Evolutionary conservation across 2,329 filamentous ascomycete species (phyloP).

Genomic region (Fusarium citri): DNA sequence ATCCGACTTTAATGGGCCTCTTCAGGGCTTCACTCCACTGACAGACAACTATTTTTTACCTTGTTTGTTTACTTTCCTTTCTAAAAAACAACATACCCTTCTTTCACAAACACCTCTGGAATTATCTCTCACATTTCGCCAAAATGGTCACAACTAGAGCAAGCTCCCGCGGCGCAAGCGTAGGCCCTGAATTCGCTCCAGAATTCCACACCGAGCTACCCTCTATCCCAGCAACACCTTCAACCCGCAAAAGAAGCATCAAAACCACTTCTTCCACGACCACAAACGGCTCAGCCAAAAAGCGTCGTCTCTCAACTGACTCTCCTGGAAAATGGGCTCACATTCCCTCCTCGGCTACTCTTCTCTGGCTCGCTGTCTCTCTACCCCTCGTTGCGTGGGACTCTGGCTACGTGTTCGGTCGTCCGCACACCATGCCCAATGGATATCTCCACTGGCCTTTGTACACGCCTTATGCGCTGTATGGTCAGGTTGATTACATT

Average conservation of each 20-base stretch:
- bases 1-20: conserved; percentile 9
- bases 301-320: conserved; percentile 19
- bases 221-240: conserved; percentile 21
- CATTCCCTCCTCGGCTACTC: conserved; percentile 58
- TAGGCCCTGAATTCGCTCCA: conserved; percentile 36
- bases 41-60: background rate
- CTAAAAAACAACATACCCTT: background rate
- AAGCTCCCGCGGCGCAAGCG: conserved; percentile 49
- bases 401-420: conserved; percentile 79
- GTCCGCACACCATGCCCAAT: conserved; percentile 85
- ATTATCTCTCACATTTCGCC: background rate
- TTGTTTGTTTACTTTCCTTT: conserved; percentile 1
- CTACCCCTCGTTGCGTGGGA: conserved; percentile 87
- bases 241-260: conserved; percentile 33
- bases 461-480: conserved; percentile 82
- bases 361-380: conserved; percentile 79
- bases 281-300: conserved; percentile 22
- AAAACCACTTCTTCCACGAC: conserved; percentile 6
- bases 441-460: conserved; percentile 78
- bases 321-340: conserved; percentile 54
- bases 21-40: background rate
- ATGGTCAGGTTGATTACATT: conserved; percentile 81
- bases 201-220: conserved; percentile 16
- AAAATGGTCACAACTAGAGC: conserved; percentile 55
- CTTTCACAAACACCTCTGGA: background rate